Percentiles rank a stretch among this genome's conserved stretches.
phyloP scores from a whole-genome alignment of 176 grass and related monocot genomes.

The Calamus simplicifolius region DNA sequence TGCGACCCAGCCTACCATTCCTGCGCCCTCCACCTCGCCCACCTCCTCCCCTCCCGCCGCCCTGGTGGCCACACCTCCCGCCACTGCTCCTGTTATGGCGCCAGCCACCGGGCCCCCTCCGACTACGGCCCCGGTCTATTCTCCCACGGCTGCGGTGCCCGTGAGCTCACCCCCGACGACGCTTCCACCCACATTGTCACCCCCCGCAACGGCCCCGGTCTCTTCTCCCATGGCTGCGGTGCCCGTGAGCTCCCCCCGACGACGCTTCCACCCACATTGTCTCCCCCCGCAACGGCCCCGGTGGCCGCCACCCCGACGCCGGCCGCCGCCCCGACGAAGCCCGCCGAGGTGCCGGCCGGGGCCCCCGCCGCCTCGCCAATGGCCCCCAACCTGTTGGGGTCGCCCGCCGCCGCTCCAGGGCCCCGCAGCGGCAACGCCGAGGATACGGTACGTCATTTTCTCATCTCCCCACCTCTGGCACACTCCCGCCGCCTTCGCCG shows the following conservation, averaged over 20 bases:
- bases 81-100: not conserved
- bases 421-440: not conserved
- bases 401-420: not conserved
- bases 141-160: not conserved
- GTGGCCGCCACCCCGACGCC: not conserved
- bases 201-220: not conserved
- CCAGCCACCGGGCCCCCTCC: not conserved
- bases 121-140: not conserved
- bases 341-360: not conserved
- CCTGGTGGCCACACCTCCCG: not conserved
- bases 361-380: not conserved
- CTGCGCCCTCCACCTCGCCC: not conserved
- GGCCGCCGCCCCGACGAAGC: not conserved
- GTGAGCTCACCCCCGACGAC: not conserved
- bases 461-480: not conserved
- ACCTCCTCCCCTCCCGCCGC: not conserved
- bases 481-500: too few relatives aligned
- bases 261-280: slow-evolving; percentile 3
- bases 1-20: too few relatives aligned
- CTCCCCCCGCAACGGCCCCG: not conserved
- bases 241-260: not conserved
- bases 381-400: not conserved
- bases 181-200: slow-evolving; percentile 4
- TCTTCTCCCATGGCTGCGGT: not conserved
- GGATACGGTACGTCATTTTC: not conserved